Base-by-base conservation (phyloP, 2,329 filamentous ascomycete species). In the Colletotrichum zoysiae region DNA sequence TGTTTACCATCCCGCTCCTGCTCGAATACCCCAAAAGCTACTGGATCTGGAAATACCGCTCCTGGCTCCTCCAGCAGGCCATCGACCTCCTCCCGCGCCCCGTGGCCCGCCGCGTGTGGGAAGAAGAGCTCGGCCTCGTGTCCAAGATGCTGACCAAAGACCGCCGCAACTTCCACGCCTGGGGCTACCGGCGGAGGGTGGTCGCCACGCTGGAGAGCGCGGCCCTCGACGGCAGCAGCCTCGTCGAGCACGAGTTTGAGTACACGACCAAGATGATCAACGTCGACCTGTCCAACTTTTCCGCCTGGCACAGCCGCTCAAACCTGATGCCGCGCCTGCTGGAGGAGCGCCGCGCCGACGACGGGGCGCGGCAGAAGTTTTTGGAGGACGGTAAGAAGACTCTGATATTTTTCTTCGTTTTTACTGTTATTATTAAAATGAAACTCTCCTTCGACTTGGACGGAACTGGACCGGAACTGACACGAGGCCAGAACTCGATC, bases 31-130 rank as follows among this genome's bases (percentile, higher is more conserved):
- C 96, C 8, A 99, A 99, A 81, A 98, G 96, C 86, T 99, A 99
- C 84, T 98, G 96, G 95, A 95, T 99, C 78, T 99, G 96, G 96
- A 97, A 97, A 76, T 95, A 98, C 82, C 91, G 96, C 38, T 83
- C 92, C 57, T 99, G 96, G 95, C 85, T 95, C 3, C 85, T 99
- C 18, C 85, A 91, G 66, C 89, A 94, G 79, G 91, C 91, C 44
- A 93, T 92, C 58, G 79, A 86, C 16, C 85, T 91, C 23, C 85
- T 97, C 12, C 87, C 90, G 2, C 74, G 82, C 1, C 69, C 84
- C 0, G 78, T 84, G 20, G 89, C 94, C 2, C 86, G 88, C 30
- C 82, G 86, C 50, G 85, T 98, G 61, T 99, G 96, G 96, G 86
- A 92, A 76, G 90, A 92, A 74, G 96, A 99, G 81, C 88, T 99